A percentile compares a stretch with the other conserved stretches of the same genome.
These are phyloP conservation scores for Botrytis tulipae DNA, from an alignment of 2,329 filamentous ascomycete species.

Conservation along the genomic window DNA sequence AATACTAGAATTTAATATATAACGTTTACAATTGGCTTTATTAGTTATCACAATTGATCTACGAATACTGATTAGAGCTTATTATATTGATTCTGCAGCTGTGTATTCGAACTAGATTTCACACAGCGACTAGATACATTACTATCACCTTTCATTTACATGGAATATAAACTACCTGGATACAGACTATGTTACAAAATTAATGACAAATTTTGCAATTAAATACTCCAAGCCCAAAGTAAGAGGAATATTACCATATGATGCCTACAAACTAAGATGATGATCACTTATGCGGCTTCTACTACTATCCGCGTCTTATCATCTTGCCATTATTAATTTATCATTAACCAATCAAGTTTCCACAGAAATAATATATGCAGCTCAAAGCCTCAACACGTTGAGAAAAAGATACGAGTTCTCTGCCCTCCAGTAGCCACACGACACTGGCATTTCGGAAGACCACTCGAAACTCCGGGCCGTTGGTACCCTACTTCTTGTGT, in stretches of 20 bases:
- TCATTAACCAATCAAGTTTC: neutral
- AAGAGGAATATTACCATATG: neutral
- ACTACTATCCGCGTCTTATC: too few species aligned
- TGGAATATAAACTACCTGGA: neutral
- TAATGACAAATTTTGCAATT: neutral
- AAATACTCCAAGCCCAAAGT: neutral
- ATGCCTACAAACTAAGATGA: neutral
- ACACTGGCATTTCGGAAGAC: neutral
- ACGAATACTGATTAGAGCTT: neutral
- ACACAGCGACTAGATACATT: neutral
- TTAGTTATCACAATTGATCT: neutral
- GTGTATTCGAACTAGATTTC: neutral
- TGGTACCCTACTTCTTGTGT: neutral
- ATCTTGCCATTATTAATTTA: neutral
- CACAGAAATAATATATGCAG: neutral
- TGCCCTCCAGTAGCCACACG: neutral
- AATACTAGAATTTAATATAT: neutral
- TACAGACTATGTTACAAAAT: neutral
- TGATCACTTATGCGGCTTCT: neutral
- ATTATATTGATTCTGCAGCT: neutral
- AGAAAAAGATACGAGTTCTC: neutral
- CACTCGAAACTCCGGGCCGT: neutral
- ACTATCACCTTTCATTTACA: neutral
- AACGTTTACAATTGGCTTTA: neutral
- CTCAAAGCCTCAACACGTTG: neutral